phyloP scores from a whole-genome alignment of 2,329 filamentous ascomycete species.

The Fusarium globosum region DNA sequence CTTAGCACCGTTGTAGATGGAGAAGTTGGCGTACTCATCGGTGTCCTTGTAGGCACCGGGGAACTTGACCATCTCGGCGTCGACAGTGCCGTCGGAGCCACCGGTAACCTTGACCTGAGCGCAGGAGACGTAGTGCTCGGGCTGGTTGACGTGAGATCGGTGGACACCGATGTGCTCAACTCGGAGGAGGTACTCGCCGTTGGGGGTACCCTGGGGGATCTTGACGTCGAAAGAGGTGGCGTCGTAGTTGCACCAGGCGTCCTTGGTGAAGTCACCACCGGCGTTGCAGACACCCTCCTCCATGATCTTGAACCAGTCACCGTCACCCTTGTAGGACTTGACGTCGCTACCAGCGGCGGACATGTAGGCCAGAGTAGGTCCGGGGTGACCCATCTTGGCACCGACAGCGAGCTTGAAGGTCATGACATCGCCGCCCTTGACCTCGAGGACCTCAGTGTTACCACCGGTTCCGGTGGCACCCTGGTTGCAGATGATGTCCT shows the following conservation, averaged over 20 bases:
- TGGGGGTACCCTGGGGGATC: constrained; percentile 17
- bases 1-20: constrained; percentile 23
- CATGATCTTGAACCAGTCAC: constrained; percentile 27
- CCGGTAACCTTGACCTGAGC: constrained; percentile 22
- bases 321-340: constrained; percentile 23
- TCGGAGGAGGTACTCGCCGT: constrained; percentile 27
- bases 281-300: constrained; percentile 27
- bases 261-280: constrained; percentile 23
- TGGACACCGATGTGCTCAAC: constrained; percentile 24
- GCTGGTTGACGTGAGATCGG: constrained; percentile 25
- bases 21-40: constrained; percentile 22
- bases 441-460: constrained; percentile 3
- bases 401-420: constrained; percentile 24
- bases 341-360: constrained; percentile 8
- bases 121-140: constrained; percentile 25
- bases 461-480: constrained; percentile 1
- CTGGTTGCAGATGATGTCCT: constrained; percentile 27
- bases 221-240: constrained; percentile 11
- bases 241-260: constrained; percentile 29
- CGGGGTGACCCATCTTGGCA: constrained; percentile 16
- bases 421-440: constrained; percentile 25
- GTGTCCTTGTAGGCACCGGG: constrained; percentile 24
- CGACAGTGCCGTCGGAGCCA: constrained; percentile 14
- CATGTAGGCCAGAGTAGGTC: constrained; percentile 28
- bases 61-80: constrained; percentile 25